Evolutionary conservation across 2,329 filamentous ascomycete genomes (phyloP).

Genomic region (Sarocladium strictum): DNA sequence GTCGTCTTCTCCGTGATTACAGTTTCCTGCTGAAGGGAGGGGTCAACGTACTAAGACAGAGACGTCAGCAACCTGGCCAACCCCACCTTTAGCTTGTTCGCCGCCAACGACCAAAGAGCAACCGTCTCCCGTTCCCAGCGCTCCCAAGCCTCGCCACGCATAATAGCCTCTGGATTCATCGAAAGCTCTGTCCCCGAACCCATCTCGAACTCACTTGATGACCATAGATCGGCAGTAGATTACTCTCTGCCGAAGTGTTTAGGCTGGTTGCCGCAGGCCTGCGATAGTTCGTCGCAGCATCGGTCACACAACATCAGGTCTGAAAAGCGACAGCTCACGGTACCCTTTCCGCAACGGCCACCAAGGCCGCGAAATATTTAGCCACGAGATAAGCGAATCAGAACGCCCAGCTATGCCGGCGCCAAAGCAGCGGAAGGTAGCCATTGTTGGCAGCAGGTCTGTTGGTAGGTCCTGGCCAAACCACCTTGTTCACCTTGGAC

Average conservation of each 20-base stretch:
- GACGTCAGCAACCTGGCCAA: neutral
- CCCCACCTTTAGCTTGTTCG: neutral
- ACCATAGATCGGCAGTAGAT: too few species aligned
- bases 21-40: neutral
- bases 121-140: neutral
- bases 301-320: neutral
- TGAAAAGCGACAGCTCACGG: neutral
- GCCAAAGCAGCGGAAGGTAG: conserved; percentile 87
- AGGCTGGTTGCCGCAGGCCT: too few species aligned
- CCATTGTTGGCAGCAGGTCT: conserved; percentile 89
- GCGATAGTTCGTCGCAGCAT: neutral
- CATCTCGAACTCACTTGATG: too few species aligned
- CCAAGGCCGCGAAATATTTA: too few species aligned
- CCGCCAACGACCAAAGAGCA: neutral
- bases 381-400: neutral
- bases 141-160: neutral
- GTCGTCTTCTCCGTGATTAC: too few species aligned
- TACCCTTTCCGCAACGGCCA: too few species aligned
- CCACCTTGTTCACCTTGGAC: neutral
- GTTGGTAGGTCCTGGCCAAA: conserved; percentile 46
- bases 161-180: too few species aligned
- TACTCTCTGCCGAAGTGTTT: too few species aligned
- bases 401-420: conserved; percentile 48
- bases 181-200: too few species aligned
- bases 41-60: neutral